Evolutionary conservation across 306 rosid genomes (phyloP).

Genomic region (Glycine soja): DNA sequence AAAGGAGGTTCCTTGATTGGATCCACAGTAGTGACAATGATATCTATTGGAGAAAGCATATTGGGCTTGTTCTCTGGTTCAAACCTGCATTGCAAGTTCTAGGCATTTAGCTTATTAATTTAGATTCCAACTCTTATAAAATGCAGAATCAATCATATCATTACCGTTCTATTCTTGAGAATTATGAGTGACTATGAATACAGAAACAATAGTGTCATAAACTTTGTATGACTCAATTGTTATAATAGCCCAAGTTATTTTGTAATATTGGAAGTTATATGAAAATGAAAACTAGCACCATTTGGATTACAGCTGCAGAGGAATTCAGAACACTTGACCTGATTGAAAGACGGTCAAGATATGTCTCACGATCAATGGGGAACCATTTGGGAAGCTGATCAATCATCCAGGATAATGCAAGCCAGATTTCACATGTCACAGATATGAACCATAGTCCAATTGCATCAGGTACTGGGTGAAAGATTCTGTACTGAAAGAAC

Average conservation of each 20-base stretch:
- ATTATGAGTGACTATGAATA: neutral
- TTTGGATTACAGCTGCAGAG: neutral
- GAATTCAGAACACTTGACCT: constrained; percentile 75
- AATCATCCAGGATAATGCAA: constrained; percentile 87
- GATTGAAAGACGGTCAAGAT: constrained; percentile 90
- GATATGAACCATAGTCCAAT: constrained; percentile 90
- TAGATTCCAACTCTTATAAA: constrained; percentile 17
- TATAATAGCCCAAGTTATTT: neutral
- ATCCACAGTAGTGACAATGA: constrained; percentile 89
- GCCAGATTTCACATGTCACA: constrained; percentile 90
- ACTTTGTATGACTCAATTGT: constrained; percentile 7
- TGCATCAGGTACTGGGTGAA: constrained; percentile 89
- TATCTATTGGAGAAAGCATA: constrained; percentile 79
- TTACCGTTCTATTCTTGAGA: neutral
- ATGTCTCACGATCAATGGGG: constrained; percentile 94
- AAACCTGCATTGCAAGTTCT: constrained; percentile 62
- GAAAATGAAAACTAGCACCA: constrained; percentile 5
- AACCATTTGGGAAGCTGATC: constrained; percentile 99
- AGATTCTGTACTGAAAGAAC: constrained; percentile 77
- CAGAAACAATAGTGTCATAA: neutral
- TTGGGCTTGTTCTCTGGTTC: constrained; percentile 90
- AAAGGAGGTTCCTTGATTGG: constrained; percentile 97
- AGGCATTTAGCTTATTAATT: constrained; percentile 20
- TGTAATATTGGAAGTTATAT: neutral
- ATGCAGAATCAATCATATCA: neutral